Evolutionary conservation across 2,329 filamentous ascomycete species (phyloP).

Genomic region (Thelonectria olida): DNA sequence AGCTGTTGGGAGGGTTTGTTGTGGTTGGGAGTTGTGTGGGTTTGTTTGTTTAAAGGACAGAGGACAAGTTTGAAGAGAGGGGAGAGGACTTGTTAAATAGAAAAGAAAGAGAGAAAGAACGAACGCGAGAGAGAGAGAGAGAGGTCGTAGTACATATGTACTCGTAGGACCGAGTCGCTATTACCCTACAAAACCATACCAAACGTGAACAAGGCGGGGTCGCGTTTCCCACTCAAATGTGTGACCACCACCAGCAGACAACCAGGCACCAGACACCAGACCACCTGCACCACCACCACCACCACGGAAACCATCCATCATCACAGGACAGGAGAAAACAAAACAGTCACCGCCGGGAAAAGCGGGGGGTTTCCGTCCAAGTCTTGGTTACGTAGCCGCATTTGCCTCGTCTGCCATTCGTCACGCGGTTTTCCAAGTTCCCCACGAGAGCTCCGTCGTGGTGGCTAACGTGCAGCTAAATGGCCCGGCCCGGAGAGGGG

Average conservation of each 20-base stretch:
- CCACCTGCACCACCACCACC: background rate
- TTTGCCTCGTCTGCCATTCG: slow-evolving; percentile 10
- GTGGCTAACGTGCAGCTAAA: background rate
- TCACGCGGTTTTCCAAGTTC: slow-evolving; percentile 1
- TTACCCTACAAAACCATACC: too few species aligned
- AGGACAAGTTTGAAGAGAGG: slow-evolving; percentile 13
- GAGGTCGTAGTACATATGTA: too few species aligned
- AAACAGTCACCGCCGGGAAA: too few species aligned
- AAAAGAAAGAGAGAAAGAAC: background rate
- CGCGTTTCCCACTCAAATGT: background rate
- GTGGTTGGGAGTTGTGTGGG: background rate
- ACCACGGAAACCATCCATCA: too few species aligned
- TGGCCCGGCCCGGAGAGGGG: background rate
- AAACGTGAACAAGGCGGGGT: slow-evolving; percentile 2
- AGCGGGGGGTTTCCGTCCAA: slow-evolving; percentile 1
- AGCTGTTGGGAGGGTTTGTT: background rate
- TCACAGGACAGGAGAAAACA: too few species aligned
- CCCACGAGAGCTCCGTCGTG: too few species aligned
- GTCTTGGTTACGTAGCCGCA: slow-evolving; percentile 9
- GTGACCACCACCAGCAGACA: background rate
- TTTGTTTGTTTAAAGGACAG: background rate
- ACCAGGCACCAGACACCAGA: background rate
- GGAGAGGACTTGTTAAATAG: background rate
- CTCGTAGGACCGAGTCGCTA: too few species aligned
- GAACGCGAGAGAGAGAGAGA: background rate